Evolutionary conservation across 495 filamentous ascomycete genomes (phyloP), one percentile per base, ranked within the genome.

Genomic region (Penicillium argentinense): DNA sequence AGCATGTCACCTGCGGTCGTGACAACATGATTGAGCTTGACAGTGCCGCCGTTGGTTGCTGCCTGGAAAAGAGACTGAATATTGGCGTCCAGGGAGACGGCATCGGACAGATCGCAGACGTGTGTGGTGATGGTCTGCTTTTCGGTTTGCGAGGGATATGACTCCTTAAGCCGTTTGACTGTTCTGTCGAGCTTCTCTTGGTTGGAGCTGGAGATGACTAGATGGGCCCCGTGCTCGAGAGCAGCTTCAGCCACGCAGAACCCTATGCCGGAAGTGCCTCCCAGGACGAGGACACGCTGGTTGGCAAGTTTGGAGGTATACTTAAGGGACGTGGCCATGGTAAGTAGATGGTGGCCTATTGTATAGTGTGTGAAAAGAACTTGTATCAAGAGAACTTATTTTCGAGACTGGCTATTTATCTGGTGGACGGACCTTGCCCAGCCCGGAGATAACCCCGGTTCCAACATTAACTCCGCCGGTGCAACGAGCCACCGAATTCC

Each of bases 21-120:
- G 41, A 81, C 73, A 17, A 87, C 67, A 53, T 87, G 85, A 60
- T 86, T 74, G 32, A 87, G 49, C 32, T 68, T 56, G 23, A 40
- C 12, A 5, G 39, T 59, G 18, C 68, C 60, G 13, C 29, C 27
- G 13, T 28, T 21, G 2, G 57, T 53, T 13, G 57, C 59, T 4
- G 57, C 59, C 2, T 67, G 36, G 46, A 87, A 74, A 3, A 84
- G 65, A 0, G 44, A 37, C n/a, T 69, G 65, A 3, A 85, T 57
- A 18, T 68, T 61, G 5, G 64, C 50, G 29, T 84, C 71, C 3
- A 78, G 57, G 4, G 58, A 56, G 8, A 41, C 52, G 7, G 55
- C 49, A 14, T 64, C 60, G 2, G 66, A 62, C 1, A 87, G 72
- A 54, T 85, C 78, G 57, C 69, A 74, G 64, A 44, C 44, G 21